These are phyloP conservation scores for Athelia sp. DNA, from an alignment of 1,284 basidiomycete species.

Conservation along the genomic window DNA sequence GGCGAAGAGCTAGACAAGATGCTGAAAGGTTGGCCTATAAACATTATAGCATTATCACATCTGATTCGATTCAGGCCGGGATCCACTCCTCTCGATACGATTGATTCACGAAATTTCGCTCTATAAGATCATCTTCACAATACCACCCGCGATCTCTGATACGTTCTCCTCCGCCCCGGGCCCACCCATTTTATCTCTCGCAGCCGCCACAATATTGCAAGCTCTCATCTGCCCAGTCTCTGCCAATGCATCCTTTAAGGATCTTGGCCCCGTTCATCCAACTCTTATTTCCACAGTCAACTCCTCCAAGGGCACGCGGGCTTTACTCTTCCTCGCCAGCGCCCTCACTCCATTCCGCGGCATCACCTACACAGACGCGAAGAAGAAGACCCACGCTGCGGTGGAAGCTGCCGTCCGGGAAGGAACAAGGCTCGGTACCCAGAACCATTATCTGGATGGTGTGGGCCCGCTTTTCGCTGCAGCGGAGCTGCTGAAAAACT, in stretches of 20 bases:
- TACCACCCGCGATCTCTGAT: conserved; percentile 40
- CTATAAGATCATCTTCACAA: conserved; percentile 67
- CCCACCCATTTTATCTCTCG: conserved; percentile 36
- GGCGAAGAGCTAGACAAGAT: conserved; percentile 91
- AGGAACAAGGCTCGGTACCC: conserved; percentile 78
- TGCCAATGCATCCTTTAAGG: conserved; percentile 12
- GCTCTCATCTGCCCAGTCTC: conserved; percentile 34
- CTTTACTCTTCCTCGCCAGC: conserved; percentile 72
- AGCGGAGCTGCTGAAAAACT: conserved; percentile 39
- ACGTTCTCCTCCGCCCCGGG: conserved; percentile 40
- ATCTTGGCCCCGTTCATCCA: conserved; percentile 42
- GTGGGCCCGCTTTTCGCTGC: conserved; percentile 68
- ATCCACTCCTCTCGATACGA: conserved; percentile 71
- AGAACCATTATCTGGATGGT: conserved; percentile 73
- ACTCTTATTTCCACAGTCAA: conserved; percentile 34
- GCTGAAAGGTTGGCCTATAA: conserved; percentile 60
- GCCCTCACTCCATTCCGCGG: conserved; percentile 61
- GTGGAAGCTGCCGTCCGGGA: conserved; percentile 75
- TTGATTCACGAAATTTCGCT: conserved; percentile 70
- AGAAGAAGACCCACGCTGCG: conserved; percentile 52
- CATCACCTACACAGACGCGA: conserved; percentile 59
- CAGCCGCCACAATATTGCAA: conserved; percentile 58
- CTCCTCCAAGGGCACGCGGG: conserved; percentile 29
- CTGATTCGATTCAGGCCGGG: conserved; percentile 42
- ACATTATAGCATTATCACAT: background rate